Conservation (phyloP, 306 rosid species). For the Alnus glutinosa region DNA sequence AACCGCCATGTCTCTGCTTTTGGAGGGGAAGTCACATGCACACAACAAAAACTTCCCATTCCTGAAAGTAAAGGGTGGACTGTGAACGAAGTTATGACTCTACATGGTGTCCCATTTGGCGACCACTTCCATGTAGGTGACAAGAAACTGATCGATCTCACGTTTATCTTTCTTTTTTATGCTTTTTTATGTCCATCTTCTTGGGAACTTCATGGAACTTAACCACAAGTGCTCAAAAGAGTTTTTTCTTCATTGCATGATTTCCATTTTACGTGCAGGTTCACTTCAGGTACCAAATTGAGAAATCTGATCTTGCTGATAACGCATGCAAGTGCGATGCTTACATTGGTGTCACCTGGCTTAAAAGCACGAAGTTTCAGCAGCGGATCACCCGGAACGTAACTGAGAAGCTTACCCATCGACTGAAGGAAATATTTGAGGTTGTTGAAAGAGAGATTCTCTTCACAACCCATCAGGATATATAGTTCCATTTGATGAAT, state of each 20-base stretch:
- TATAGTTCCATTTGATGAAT: background rate
- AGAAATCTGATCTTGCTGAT: constrained; percentile 47
- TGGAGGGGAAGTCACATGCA: constrained; percentile 67
- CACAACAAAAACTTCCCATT: constrained; percentile 52
- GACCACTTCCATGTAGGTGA: constrained; percentile 61
- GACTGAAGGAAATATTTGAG: constrained; percentile 54
- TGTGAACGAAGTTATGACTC: constrained; percentile 66
- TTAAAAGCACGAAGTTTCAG: constrained; percentile 63
- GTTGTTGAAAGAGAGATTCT: constrained; percentile 61
- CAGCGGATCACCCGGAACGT: constrained; percentile 61
- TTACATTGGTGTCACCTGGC: constrained; percentile 56
- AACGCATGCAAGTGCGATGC: constrained; percentile 63
- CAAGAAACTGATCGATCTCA: background rate
- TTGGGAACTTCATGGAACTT: background rate
- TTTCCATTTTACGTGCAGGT: constrained; percentile 40
- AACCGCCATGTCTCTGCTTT: constrained; percentile 50
- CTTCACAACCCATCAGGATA: constrained; percentile 20
- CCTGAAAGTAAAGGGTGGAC: constrained; percentile 56
- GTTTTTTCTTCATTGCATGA: background rate
- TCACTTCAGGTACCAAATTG: constrained; percentile 62
- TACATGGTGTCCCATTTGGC: constrained; percentile 65
- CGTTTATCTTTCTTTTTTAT: background rate
- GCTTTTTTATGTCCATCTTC: background rate
- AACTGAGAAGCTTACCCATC: constrained; percentile 44
- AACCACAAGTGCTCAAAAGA: background rate